A percentile compares a stretch with the other conserved stretches of the same genome.
phyloP scores from a whole-genome alignment of 169 alveolate species.

The Haemoproteus tartakovskyi region DNA sequence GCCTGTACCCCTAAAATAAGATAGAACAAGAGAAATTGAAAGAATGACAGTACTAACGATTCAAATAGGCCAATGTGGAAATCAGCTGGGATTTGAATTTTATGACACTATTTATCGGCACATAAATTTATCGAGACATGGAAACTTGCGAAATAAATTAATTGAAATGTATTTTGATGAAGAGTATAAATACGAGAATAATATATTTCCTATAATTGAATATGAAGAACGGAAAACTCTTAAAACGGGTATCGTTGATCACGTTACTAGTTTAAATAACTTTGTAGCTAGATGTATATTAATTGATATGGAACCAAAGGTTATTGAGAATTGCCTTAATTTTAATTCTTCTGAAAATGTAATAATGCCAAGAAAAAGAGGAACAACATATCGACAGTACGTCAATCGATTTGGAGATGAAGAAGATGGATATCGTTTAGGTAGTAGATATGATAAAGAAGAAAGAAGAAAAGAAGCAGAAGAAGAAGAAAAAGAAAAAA shows the following conservation, averaged over 20 bases:
- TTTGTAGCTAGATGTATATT: slow-evolving; percentile 37
- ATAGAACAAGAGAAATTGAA: too few relatives aligned
- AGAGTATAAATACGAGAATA: slow-evolving; percentile 16
- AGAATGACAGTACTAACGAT: slow-evolving; percentile 35
- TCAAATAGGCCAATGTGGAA: slow-evolving; percentile 62
- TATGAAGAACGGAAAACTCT: slow-evolving; percentile 18
- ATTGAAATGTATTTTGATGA: slow-evolving; percentile 49
- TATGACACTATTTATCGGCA: slow-evolving; percentile 13
- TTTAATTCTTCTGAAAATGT: not conserved
- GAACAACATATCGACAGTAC: not conserved
- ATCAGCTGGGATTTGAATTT: slow-evolving; percentile 29
- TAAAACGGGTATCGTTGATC: too few relatives aligned
- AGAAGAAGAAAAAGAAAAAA: not conserved
- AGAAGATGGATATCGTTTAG: too few relatives aligned
- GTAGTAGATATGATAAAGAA: too few relatives aligned
- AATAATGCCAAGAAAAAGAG: not conserved
- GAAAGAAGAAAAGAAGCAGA: not conserved
- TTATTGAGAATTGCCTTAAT: slow-evolving; percentile 35
- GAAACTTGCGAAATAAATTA: slow-evolving; percentile 9
- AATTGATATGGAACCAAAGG: slow-evolving; percentile 64
- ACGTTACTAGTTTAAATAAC: slow-evolving; percentile 13
- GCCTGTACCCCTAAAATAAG: too few relatives aligned
- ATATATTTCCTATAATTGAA: slow-evolving; percentile 40
- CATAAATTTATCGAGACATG: slow-evolving; percentile 15
- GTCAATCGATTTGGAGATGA: too few relatives aligned